Conservation (phyloP, 2,329 filamentous ascomycete genomes). For the Dothideomycetes sp. region DNA sequence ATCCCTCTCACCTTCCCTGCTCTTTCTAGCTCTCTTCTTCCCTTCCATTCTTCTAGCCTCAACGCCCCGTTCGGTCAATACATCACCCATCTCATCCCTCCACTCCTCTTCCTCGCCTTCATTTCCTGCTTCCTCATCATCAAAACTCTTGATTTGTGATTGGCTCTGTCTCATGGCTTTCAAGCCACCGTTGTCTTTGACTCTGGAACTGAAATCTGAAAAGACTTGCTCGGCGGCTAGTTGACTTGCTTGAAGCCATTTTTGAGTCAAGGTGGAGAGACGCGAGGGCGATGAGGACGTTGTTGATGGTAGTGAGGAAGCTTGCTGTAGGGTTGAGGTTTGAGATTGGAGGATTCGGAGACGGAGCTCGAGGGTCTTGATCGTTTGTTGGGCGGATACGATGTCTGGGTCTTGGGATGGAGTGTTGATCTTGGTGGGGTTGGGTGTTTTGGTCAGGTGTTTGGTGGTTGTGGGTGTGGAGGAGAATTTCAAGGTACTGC, state of each 20-base stretch:
- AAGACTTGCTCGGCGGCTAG: slow-evolving; percentile 61
- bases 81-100: slow-evolving; percentile 28
- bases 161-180: slow-evolving; percentile 39
- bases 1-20: slow-evolving; percentile 23
- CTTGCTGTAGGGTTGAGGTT: slow-evolving; percentile 45
- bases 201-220: slow-evolving; percentile 47
- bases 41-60: slow-evolving; percentile 38
- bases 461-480: slow-evolving; percentile 2
- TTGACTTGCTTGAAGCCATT: slow-evolving; percentile 52
- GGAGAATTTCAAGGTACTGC: slow-evolving; percentile 6
- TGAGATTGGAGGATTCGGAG: slow-evolving; percentile 36
- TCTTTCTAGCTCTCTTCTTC: slow-evolving; percentile 24
- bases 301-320: slow-evolving; percentile 19
- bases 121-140: slow-evolving; percentile 21
- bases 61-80: slow-evolving; percentile 38
- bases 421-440: not conserved
- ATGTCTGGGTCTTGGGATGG: not conserved
- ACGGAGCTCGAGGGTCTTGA: slow-evolving; percentile 16
- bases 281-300: slow-evolving; percentile 24
- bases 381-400: not conserved
- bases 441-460: not conserved
- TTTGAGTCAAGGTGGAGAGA: slow-evolving; percentile 43
- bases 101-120: slow-evolving; percentile 23
- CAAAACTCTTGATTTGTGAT: slow-evolving; percentile 23
- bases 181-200: slow-evolving; percentile 56